A percentile compares a stretch with the other conserved stretches of the same genome.
phyloP scores from a whole-genome alignment of 305 asterid genomes.

The Fraxinus velutina region DNA sequence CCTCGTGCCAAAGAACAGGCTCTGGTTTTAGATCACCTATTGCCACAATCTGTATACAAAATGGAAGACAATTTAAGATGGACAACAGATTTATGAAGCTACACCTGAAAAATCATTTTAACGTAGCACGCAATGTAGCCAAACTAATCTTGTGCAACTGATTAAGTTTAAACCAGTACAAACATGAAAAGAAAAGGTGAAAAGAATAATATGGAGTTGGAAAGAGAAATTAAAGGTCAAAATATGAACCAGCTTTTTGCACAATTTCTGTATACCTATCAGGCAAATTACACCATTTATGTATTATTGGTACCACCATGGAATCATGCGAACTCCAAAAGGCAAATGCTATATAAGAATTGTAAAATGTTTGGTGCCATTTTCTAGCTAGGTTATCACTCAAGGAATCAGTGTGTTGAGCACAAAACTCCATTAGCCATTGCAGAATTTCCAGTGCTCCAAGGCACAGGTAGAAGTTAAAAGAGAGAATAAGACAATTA shows the following conservation, averaged over 20 bases:
- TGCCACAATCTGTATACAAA: constrained; percentile 56
- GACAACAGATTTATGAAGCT: not conserved
- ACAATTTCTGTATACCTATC: not conserved
- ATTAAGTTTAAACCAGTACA: not conserved
- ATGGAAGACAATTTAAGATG: not conserved
- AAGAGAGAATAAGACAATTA: not conserved
- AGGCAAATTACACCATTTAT: not conserved
- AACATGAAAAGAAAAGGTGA: not conserved
- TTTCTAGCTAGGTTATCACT: not conserved
- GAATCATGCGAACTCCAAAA: not conserved
- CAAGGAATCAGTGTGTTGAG: not conserved
- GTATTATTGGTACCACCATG: not conserved
- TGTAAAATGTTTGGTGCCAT: not conserved
- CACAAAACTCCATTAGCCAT: not conserved
- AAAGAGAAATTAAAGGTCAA: not conserved
- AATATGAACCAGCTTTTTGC: not conserved
- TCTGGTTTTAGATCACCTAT: constrained; percentile 75
- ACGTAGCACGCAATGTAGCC: not conserved
- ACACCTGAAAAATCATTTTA: not conserved
- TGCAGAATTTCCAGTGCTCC: not conserved
- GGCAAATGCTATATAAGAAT: not conserved
- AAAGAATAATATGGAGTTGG: not conserved
- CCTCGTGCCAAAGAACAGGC: constrained; percentile 93
- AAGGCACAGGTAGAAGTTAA: not conserved
- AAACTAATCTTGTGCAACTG: not conserved